phyloP scores from a whole-genome alignment of 306 rosid species.

The Macrotyloma uniflorum region DNA sequence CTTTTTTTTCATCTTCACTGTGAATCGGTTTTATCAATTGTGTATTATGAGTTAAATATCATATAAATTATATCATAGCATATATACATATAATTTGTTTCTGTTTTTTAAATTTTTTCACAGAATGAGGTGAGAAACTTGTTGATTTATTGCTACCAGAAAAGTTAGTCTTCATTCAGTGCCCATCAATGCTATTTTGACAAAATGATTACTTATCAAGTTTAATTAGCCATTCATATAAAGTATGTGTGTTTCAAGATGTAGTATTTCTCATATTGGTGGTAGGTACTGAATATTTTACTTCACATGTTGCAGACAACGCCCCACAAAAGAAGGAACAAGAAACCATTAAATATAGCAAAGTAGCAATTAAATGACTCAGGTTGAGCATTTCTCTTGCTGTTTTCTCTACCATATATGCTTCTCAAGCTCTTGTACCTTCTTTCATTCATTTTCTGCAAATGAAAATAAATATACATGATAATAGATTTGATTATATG shows the following conservation, averaged over 20 bases:
- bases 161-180: neutral
- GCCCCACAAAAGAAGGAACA: constrained; percentile 31
- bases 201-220: constrained; percentile 1
- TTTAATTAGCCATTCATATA: constrained; percentile 18
- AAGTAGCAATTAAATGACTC: neutral
- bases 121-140: neutral
- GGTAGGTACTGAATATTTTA: constrained; percentile 53
- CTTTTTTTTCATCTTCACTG: too few species aligned
- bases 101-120: constrained; percentile 13
- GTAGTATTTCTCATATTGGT: constrained; percentile 42
- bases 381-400: constrained; percentile 13
- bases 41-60: too few species aligned
- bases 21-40: too few species aligned
- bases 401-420: neutral
- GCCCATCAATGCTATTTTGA: constrained; percentile 24
- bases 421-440: neutral
- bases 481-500: constrained; percentile 20
- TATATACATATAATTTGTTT: neutral
- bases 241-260: constrained; percentile 18
- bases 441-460: constrained; percentile 25
- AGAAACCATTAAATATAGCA: neutral
- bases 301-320: constrained; percentile 30
- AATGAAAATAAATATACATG: neutral
- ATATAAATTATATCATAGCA: neutral
- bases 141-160: neutral